Base-by-base conservation (phyloP, 192 early-diverging fungal species). In the Coemansia sp. region DNA sequence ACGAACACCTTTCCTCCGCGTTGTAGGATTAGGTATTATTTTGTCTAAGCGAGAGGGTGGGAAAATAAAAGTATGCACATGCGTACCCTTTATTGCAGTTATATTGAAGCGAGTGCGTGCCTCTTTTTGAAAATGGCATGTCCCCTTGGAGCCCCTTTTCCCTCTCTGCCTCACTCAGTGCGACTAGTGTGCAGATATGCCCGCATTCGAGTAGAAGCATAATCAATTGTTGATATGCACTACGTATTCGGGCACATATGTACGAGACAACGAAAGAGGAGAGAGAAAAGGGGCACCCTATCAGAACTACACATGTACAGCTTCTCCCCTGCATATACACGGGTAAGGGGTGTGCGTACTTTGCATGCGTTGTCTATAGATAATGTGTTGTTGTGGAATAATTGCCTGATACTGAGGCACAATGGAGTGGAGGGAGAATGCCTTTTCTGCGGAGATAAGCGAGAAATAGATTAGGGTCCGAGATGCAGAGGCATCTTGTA, bases 241-340 rank as follows among this genome's bases (percentile, higher is more conserved):
- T 21, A 50, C 19, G 49, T 21, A 23, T 50, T 26, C 49, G 49
- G 43, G 49, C 49, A 50, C 49, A 50, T 8, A 50, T 50, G 49
- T 9, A 50, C 49, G 21, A 21, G 19, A 7, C 11, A 50, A 50
- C 9, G 21, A 50, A 23, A 50, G 23, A 50, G 52, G 14, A 28
- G 23, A 23, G 23, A 23, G 4, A 55, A 55, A 55, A 55, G 52
- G 52, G 52, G 52, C 52, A 14, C 52, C 52, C 23, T 55, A 55
- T 11, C 52, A 55, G 7, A 55, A 55, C 13, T 3, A 32, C 52
- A 55, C 52, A 55, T 55, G 52, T 14, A 11, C 52, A 55, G 23
- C 28, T n/a, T 55, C 49, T 6, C 49, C 19, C 49, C 7, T 26
- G 49, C 44, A 46, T 46, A n/a, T 46, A 46, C 44, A 16, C 44